Evolutionary conservation across 805 yeast genomes (phyloP).

Genomic region (Ogataea kodamae): DNA sequence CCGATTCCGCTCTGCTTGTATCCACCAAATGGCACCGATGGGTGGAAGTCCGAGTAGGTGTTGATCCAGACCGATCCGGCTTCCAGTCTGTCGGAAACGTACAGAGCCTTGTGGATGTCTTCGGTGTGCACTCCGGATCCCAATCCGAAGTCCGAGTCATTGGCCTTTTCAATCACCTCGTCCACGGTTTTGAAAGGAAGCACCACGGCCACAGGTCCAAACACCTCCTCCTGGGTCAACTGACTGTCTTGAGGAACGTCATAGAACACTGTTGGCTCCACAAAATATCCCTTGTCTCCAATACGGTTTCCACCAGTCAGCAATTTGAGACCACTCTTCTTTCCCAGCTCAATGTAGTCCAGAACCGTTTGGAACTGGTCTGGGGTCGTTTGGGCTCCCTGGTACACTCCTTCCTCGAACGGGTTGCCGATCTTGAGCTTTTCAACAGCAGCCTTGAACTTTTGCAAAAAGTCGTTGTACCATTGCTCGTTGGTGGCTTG

Average conservation of each 20-base stretch:
- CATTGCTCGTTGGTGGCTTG: conserved; percentile 53
- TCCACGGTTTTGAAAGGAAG: conserved; percentile 69
- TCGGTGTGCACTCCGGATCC: conserved; percentile 86
- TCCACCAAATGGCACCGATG: conserved; percentile 68
- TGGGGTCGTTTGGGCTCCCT: conserved; percentile 74
- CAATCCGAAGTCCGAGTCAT: conserved; percentile 75
- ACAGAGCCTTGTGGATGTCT: conserved; percentile 61
- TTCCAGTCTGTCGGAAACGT: conserved; percentile 61
- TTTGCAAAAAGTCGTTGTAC: conserved; percentile 62
- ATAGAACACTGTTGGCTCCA: conserved; percentile 82
- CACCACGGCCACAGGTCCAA: conserved; percentile 83
- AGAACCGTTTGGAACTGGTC: conserved; percentile 64
- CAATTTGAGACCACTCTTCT: conserved; percentile 63
- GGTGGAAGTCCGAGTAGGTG: conserved; percentile 67
- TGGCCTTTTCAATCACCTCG: conserved; percentile 71
- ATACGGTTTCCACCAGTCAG: conserved; percentile 79
- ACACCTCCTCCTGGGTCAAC: conserved; percentile 85
- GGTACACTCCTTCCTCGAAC: conserved; percentile 63
- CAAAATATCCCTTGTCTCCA: conserved; percentile 67
- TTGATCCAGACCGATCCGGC: conserved; percentile 85
- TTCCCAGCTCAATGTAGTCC: conserved; percentile 61
- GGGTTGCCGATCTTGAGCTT: conserved; percentile 72
- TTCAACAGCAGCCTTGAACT: conserved; percentile 49
- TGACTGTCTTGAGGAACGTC: conserved; percentile 72
- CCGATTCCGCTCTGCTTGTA: conserved; percentile 66